phyloP scores from a whole-genome alignment of 208 protist genomes.

The Acanthamoeba healyi region DNA sequence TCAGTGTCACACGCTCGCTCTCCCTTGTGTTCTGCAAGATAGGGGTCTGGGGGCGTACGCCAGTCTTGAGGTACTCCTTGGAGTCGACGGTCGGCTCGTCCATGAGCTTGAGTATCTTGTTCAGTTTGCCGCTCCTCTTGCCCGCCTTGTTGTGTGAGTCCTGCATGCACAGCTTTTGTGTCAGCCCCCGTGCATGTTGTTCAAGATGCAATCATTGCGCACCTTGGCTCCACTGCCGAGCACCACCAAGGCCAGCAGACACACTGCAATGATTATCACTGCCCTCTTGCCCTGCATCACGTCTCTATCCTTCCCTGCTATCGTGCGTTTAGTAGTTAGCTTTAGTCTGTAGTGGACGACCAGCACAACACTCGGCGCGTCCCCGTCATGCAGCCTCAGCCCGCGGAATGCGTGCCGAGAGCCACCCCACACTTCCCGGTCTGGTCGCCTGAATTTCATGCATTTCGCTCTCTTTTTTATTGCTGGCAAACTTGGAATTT shows the following conservation, averaged over 20 bases:
- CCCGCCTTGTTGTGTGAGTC: not conserved
- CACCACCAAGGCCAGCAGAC: not conserved
- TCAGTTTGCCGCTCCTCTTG: not conserved
- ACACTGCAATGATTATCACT: too few species aligned
- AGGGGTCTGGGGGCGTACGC: not conserved
- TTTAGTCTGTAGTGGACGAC: too few species aligned
- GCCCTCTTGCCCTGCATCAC: not conserved
- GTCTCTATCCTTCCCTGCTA: too few species aligned
- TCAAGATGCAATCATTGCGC: not conserved
- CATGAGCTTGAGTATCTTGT: conserved; percentile 16
- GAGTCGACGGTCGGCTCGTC: not conserved
- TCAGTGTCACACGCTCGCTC: not conserved
- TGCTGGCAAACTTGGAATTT: too few species aligned
- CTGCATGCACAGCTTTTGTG: not conserved
- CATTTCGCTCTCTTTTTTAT: too few species aligned
- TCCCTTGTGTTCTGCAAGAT: not conserved
- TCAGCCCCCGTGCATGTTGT: too few species aligned
- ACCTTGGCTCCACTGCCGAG: not conserved
- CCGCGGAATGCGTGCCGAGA: not conserved
- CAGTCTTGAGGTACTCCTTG: not conserved
- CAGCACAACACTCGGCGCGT: too few species aligned
- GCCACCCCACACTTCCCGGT: not conserved
- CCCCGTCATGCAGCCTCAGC: too few species aligned
- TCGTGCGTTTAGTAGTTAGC: too few species aligned
- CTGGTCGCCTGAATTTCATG: not conserved